Evolutionary conservation across 805 yeast species (phyloP), one percentile per base, ranked within the genome.

Genomic region (Candida chauliodis): DNA sequence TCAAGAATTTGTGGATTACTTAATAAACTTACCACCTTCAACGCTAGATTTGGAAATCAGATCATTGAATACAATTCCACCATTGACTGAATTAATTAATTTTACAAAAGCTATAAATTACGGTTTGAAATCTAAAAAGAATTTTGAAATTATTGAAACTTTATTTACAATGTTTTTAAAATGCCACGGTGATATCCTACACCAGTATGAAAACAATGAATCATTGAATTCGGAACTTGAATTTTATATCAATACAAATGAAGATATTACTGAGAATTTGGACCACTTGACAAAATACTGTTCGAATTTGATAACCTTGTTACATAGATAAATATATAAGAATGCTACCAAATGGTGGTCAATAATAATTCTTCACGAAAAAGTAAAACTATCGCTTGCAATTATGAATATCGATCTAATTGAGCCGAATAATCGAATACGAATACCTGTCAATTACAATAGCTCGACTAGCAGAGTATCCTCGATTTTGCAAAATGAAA

Each of bases 31-130:
- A 25, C 71, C 96, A 0, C 96, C 97, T 4, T 71, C 96, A 1
- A 61, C 75, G 2, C 72, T 88, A 18, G 98, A 93, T 56, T 59
- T 93, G 41, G 99, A 93, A 59, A 79, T 93, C 41, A 79, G 95
- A 51, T 83, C 96, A 2, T 59, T 93, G 45, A 75, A 79, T 48
- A 57, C 82, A 2, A 63, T 71, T 35, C 78, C 81, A 15, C 95
- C 95, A 11, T 75, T 76, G 50, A 49, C 52, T 8, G 97, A 91
- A 62, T 57, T 89, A 49, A 55, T 73, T 0, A 58, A 66, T 44
- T 88, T 91, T 47, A 66, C 89, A 10, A 60, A 68, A n/a, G 90
- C 95, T 0, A 54, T 93, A 47, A 66, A 75, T 3, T 60, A 58
- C 32, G 95, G 91, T 1, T 56, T 85, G 32, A 48, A 55, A 5